Evolutionary conservation across 2,329 filamentous ascomycete genomes (phyloP).

Genomic region (Biscogniauxia mediterranea): DNA sequence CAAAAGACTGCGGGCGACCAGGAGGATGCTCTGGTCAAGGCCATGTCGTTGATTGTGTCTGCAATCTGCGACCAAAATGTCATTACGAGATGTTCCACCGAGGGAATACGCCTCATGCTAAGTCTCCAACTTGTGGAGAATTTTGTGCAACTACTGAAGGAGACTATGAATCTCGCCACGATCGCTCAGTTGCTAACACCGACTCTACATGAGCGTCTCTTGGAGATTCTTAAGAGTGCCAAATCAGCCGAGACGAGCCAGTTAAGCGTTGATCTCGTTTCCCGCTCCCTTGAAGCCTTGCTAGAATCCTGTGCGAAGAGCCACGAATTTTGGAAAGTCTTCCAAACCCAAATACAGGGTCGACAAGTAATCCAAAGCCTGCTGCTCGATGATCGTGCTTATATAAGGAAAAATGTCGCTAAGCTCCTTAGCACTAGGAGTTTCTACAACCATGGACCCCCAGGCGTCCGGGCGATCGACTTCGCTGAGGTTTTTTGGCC

Average conservation of each 20-base stretch:
- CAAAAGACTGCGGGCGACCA: conserved; percentile 25
- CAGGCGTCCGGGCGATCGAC: conserved; percentile 33
- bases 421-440: conserved; percentile 31
- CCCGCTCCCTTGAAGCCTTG: conserved; percentile 38
- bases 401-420: conserved; percentile 37
- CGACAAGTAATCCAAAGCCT: conserved; percentile 34
- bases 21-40: conserved; percentile 40
- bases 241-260: conserved; percentile 23
- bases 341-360: conserved; percentile 30
- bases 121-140: conserved; percentile 55
- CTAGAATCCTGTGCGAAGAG: conserved; percentile 41
- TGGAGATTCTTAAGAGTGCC: conserved; percentile 22
- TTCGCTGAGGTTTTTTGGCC: conserved; percentile 51
- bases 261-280: conserved; percentile 32
- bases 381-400: conserved; percentile 37
- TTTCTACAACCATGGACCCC: conserved; percentile 21
- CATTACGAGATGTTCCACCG: conserved; percentile 42
- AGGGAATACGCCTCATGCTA: conserved; percentile 47
- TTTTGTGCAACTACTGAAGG: conserved; percentile 52
- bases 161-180: conserved; percentile 21
- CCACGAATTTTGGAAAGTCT: conserved; percentile 38
- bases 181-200: conserved; percentile 23
- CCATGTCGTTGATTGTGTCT: conserved; percentile 54
- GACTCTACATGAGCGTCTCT: conserved; percentile 24
- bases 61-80: conserved; percentile 60